Base-by-base conservation (phyloP, 2,329 filamentous ascomycete genomes). In the Botrytis fabae region DNA sequence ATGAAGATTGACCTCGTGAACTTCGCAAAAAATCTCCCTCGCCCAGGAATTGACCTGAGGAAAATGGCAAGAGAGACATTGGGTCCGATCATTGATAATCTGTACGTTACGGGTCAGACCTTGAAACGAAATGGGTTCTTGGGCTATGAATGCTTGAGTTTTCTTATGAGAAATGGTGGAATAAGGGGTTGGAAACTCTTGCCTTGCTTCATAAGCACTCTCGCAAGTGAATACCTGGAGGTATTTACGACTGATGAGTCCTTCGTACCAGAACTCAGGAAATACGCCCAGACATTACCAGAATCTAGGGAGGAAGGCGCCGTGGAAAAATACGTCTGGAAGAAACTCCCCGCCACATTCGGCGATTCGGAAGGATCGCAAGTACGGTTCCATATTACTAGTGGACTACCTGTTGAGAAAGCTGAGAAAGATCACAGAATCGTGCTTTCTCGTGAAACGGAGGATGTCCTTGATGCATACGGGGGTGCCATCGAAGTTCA, bases 1-100 rank as follows among this genome's bases (percentile, higher is more conserved):
- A 63, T 70, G 54, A 48, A 38, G 32, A 40, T 70, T 64, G 69
- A 70, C n/a, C 69, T 70, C 1, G 68, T 35, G 2, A 70, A 70
- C 9, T 70, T 70, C 14, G 35, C n/a, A 38, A 42, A 48, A 7
- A 42, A 70, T 22, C 28, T 70, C 22, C 42, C 69, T 12, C 57
- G 40, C 8, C 69, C 44, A 1, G 57, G 42, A 20, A 28, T 70
- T 12, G 32, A 12, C 4, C n/a, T 70, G 54, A 59, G 40, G 9
- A 48, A 48, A 2, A 35, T 70, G 40, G 28, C 40, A 12, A 70
- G 54, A 48, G 68, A 44, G 8, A 46, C 8, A 10, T n/a, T 62
- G 8, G 54, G 54, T 12, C 28, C 28, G 3, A 70, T 46, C n/a
- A 8, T 70, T 38, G 54, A 70, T 28, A 38, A 70, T 16, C 4